Evolutionary conservation across 1,284 basidiomycete species (phyloP).

Genomic region (Cryptococcus sp.): DNA sequence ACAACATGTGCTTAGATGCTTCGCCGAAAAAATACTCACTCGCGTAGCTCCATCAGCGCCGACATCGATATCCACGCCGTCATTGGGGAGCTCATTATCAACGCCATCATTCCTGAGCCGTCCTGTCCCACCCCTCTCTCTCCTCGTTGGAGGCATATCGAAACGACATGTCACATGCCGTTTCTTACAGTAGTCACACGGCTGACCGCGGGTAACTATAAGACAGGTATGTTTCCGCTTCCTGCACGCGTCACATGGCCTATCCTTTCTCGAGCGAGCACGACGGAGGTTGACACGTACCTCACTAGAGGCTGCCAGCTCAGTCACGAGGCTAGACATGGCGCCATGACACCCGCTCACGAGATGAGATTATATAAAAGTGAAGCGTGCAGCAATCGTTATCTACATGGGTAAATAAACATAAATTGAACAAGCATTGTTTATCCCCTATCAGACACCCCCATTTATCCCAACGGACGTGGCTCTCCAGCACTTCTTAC

Average conservation of each 20-base stretch:
- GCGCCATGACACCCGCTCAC: too few relatives aligned
- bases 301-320: too few relatives aligned
- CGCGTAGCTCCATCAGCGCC: not conserved
- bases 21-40: not conserved
- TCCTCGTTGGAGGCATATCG: constrained; percentile 9
- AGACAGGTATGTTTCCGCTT: constrained; percentile 10
- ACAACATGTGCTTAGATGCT: not conserved
- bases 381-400: too few relatives aligned
- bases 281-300: constrained; percentile 5
- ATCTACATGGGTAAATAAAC: too few relatives aligned
- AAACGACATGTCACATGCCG: constrained; percentile 1
- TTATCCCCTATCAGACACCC: too few relatives aligned
- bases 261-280: constrained; percentile 6
- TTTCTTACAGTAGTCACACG: constrained; percentile 8
- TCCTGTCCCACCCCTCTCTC: not conserved
- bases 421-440: too few relatives aligned
- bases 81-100: not conserved
- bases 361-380: too few relatives aligned
- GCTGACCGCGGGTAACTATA: constrained; percentile 2
- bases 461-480: too few relatives aligned
- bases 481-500: too few relatives aligned
- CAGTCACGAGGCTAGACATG: too few relatives aligned
- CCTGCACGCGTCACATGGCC: constrained; percentile 9
- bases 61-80: not conserved
- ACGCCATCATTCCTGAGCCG: not conserved